These are phyloP conservation scores for Solanum okadae DNA, from an alignment of 257 asterid genomes.

Conservation along the genomic window DNA sequence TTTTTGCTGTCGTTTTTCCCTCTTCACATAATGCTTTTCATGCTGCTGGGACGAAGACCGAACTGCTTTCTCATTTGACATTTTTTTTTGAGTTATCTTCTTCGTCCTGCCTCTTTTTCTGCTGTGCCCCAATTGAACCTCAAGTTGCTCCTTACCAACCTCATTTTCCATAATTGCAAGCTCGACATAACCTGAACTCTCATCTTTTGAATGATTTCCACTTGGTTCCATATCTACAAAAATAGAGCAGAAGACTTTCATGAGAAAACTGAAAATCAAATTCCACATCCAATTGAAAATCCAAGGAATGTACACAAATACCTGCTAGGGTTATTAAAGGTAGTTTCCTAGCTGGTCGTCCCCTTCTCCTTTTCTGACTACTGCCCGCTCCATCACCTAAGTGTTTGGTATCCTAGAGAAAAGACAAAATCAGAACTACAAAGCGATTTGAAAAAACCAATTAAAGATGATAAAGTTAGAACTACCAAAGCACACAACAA, in stretches of 20 bases:
- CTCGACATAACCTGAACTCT: slow-evolving; percentile 7
- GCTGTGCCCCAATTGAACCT: slow-evolving; percentile 10
- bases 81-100: slow-evolving; percentile 3
- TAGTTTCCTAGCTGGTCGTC: slow-evolving; percentile 36
- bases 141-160: slow-evolving; percentile 5
- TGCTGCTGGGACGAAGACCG: slow-evolving; percentile 19
- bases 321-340: slow-evolving; percentile 24
- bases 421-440: slow-evolving; percentile 2
- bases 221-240: background rate
- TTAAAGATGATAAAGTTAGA: background rate
- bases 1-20: slow-evolving; percentile 25
- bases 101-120: slow-evolving; percentile 7
- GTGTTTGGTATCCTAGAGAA: slow-evolving; percentile 28
- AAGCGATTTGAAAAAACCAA: background rate
- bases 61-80: slow-evolving; percentile 14
- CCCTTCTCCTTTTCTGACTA: slow-evolving; percentile 31
- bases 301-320: background rate
- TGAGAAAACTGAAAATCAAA: slow-evolving; percentile 9
- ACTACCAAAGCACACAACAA: background rate
- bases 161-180: slow-evolving; percentile 1
- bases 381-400: slow-evolving; percentile 11
- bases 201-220: slow-evolving; percentile 16
- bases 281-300: background rate
- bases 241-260: background rate
- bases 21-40: slow-evolving; percentile 23